Evolutionary conservation across 2,329 filamentous ascomycete species (phyloP).

Genomic region (Chaetomiaceae sp.): DNA sequence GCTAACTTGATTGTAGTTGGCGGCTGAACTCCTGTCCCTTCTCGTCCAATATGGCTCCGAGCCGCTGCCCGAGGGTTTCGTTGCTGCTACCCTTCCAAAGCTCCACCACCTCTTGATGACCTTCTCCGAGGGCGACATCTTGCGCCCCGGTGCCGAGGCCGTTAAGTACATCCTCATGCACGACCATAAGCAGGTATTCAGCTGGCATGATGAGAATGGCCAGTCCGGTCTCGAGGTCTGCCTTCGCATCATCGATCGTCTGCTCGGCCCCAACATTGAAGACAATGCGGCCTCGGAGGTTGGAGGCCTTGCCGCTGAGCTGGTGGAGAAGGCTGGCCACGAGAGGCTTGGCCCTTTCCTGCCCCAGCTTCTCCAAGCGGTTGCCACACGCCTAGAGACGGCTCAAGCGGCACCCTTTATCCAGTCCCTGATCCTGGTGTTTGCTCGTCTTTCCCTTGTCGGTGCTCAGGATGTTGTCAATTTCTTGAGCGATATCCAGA

Average conservation of each 20-base stretch:
- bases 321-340: constrained; percentile 92
- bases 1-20: constrained; percentile 41
- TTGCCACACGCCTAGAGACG: constrained; percentile 76
- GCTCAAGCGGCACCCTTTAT: constrained; percentile 87
- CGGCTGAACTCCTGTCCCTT: constrained; percentile 76
- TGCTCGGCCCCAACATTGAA: constrained; percentile 77
- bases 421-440: constrained; percentile 91
- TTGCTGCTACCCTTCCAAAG: constrained; percentile 81
- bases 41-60: constrained; percentile 78
- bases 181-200: constrained; percentile 83
- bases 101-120: constrained; percentile 76
- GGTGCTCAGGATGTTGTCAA: constrained; percentile 86
- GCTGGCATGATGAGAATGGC: constrained; percentile 74
- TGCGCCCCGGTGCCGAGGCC: constrained; percentile 79
- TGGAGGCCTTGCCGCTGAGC: constrained; percentile 84
- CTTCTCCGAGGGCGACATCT: constrained; percentile 79
- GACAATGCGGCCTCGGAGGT: constrained; percentile 96
- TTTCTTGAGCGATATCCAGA: constrained; percentile 80
- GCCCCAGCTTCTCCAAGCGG: constrained; percentile 80
- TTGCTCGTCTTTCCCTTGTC: constrained; percentile 80
- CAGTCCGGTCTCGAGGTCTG: constrained; percentile 84
- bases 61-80: constrained; percentile 81
- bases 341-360: constrained; percentile 88
- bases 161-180: constrained; percentile 87
- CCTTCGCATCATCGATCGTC: constrained; percentile 84